Percentiles rank a stretch among this genome's conserved stretches.
Conservation (phyloP, 1,139 yeast species). For the Candida pseudocylindracea region DNA sequence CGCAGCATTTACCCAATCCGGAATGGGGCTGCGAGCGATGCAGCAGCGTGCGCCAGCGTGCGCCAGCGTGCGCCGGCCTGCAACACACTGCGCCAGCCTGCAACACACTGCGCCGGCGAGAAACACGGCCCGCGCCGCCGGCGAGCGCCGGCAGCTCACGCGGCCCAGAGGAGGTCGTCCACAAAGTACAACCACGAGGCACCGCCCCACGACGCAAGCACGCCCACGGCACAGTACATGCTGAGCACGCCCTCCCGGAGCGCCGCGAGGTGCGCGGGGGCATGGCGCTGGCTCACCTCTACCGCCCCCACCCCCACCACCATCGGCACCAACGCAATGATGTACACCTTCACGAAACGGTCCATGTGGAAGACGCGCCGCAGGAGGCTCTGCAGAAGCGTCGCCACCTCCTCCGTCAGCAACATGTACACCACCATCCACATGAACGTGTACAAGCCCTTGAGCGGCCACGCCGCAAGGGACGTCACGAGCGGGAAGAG, state of each 20-base stretch:
- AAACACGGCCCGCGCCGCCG: no score
- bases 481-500: conserved; percentile 76
- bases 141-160: not conserved
- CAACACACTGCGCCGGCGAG: no score
- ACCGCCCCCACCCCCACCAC: conserved; percentile 29
- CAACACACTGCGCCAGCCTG: no score
- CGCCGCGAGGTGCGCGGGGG: conserved; percentile 39
- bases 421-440: conserved; percentile 70
- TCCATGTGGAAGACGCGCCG: conserved; percentile 34
- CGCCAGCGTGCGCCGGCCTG: no score
- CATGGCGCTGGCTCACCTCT: conserved; percentile 24
- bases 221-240: conserved; percentile 71
- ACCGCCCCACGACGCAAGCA: conserved; percentile 74
- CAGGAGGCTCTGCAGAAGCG: conserved; percentile 25
- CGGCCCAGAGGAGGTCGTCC: conserved; percentile 40
- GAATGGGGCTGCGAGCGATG: no score
- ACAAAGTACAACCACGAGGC: conserved; percentile 75
- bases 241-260: conserved; percentile 64
- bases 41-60: no score
- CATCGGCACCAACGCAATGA: conserved; percentile 46
- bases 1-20: no score
- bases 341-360: conserved; percentile 43
- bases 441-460: conserved; percentile 54
- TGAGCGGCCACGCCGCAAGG: conserved; percentile 57
- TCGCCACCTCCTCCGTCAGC: conserved; percentile 45